These are phyloP conservation scores for Phytophthora cactorum DNA, from an alignment of 352 stramenopile genomes.

Conservation along the genomic window DNA sequence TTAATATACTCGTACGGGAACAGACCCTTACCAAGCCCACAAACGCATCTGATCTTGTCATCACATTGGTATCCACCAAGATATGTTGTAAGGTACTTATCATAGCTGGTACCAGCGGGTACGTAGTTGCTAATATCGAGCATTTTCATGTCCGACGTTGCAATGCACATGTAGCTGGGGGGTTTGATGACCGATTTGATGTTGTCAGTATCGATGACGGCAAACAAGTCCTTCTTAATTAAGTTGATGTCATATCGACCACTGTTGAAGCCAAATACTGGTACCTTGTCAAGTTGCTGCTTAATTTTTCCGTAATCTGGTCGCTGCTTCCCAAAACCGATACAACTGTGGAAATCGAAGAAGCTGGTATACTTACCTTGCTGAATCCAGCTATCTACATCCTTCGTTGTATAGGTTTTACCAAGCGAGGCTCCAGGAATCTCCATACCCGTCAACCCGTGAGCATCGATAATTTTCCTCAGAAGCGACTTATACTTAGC, in stretches of 20 bases:
- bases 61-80: not conserved
- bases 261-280: not conserved
- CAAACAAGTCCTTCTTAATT: not conserved
- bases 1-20: not conserved
- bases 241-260: not conserved
- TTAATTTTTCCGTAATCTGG: conserved; percentile 1
- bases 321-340: conserved; percentile 3
- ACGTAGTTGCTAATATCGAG: not conserved
- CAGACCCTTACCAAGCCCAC: not conserved
- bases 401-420: not conserved
- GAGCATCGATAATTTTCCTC: conserved; percentile 3
- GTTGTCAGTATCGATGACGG: not conserved
- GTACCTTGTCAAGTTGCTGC: not conserved
- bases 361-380: conserved; percentile 3
- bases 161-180: not conserved
- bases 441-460: conserved; percentile 3
- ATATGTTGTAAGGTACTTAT: not conserved
- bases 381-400: conserved; percentile 14
- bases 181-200: not conserved
- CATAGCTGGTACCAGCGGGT: not conserved
- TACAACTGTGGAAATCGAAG: conserved; percentile 4
- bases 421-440: not conserved
- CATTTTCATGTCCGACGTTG: not conserved
- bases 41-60: not conserved
- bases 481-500: not conserved